A percentile compares a stretch with the other conserved stretches of the same genome.
Evolutionary conservation across 2,329 filamentous ascomycete genomes (phyloP).

Genomic region (Gaeumannomyces sp.): DNA sequence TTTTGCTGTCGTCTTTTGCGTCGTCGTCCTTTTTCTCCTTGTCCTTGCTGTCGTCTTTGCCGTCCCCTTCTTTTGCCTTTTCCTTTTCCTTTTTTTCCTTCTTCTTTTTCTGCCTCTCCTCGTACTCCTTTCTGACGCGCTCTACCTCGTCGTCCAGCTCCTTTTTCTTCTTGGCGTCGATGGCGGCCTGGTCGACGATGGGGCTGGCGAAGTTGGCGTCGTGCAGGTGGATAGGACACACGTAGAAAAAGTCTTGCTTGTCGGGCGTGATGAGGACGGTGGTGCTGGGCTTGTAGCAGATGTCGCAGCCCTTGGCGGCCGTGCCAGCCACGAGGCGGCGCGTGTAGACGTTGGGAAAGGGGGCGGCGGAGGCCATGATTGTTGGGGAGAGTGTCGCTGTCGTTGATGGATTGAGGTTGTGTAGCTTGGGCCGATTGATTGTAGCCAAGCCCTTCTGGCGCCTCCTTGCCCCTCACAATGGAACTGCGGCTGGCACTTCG

Average conservation of each 20-base stretch:
- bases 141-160: constrained; percentile 59
- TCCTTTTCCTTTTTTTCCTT: constrained; percentile 62
- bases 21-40: constrained; percentile 36
- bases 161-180: constrained; percentile 58
- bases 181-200: constrained; percentile 61
- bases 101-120: constrained; percentile 63
- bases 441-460: too few relatives aligned
- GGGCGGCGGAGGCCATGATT: constrained; percentile 14
- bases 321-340: constrained; percentile 81
- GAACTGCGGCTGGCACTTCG: not conserved
- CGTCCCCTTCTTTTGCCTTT: constrained; percentile 44
- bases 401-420: not conserved
- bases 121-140: constrained; percentile 69
- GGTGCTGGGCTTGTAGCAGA: constrained; percentile 84
- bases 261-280: constrained; percentile 86
- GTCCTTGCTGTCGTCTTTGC: constrained; percentile 38
- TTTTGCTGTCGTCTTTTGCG: constrained; percentile 31
- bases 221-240: constrained; percentile 76
- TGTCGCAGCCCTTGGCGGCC: constrained; percentile 76
- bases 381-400: too few relatives aligned
- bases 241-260: constrained; percentile 84
- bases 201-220: constrained; percentile 76
- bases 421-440: too few relatives aligned
- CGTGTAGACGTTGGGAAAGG: constrained; percentile 73
- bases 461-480: too few relatives aligned